These are phyloP conservation scores for Pichia ethanolica DNA, from an alignment of 805 yeast genomes.

Conservation along the genomic window DNA sequence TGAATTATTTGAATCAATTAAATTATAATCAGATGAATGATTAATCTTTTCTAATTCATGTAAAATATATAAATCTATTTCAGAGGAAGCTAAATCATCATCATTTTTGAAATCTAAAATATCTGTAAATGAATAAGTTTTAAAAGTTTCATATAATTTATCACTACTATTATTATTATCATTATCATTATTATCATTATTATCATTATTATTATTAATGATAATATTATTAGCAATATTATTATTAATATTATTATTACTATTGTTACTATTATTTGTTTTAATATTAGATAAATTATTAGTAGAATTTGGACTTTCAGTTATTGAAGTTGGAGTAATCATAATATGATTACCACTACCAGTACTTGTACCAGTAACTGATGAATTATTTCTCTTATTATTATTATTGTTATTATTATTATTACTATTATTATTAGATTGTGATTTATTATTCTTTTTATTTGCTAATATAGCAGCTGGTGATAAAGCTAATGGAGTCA, in stretches of 20 bases:
- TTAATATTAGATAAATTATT: background rate
- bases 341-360: constrained; percentile 4
- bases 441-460: background rate
- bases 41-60: constrained; percentile 11
- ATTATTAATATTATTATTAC: background rate
- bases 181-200: no score
- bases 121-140: constrained; percentile 19
- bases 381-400: background rate
- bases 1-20: background rate
- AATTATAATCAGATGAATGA: background rate
- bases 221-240: no score
- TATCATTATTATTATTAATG: no score
- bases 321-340: constrained; percentile 21
- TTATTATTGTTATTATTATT: background rate
- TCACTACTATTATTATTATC: background rate
- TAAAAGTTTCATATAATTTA: background rate
- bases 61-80: constrained; percentile 19
- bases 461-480: background rate
- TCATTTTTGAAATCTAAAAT: constrained; percentile 22
- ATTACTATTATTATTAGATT: background rate
- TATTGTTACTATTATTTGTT: background rate
- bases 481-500: constrained; percentile 16
- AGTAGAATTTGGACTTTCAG: constrained; percentile 6
- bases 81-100: constrained; percentile 14
- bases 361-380: no score